Base-by-base conservation (phyloP, 2,329 filamentous ascomycete species). In the Didymella segeticola region DNA sequence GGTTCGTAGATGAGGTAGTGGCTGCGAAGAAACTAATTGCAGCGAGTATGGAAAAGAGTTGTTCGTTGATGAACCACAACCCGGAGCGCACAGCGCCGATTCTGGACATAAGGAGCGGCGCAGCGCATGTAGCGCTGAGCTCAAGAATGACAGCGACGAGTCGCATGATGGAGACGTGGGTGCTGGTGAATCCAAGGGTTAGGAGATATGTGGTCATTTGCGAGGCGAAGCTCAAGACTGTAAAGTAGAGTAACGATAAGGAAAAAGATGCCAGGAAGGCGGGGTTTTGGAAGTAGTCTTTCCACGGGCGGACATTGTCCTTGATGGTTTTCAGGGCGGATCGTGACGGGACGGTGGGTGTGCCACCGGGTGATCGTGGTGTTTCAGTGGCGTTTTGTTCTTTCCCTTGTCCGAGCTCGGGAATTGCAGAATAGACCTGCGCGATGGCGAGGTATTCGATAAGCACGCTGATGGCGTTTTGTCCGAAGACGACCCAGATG, bases 21-120 rank as follows among this genome's bases (percentile, higher is more conserved):
- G 51, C 34, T 11, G 64, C 57, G 51, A 67, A 73, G 0, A 71
- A 43, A 2, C 60, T 61, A 17, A 75, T 69, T 63, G 76, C 60
- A 43, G 81, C 68, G 67, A 77, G 59, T 61, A 85, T 57, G 39
- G 81, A 86, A 2, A 77, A 51, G n/a, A 88, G 77, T 66, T 91
- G 88, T 83, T 86, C 89, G 49, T 82, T 86, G 9, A 88, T 67
- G 57, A 85, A 86, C 89, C 89, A 92, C 3, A 91, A 78, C 0
- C 89, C 89, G 0, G 83, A 80, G n/a, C 89, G 78, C 7, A 90
- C 77, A 1, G 78, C 67, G 19, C 79, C 78, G 5, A 81, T 79
- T 3, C 65, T 69, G 2, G 61, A 62, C 78, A 86, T 86, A 12
- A 87, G 67, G 48, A 75, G 73, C 0, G 86, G 86, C 0, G 82